Evolutionary conservation across 768 basidiomycete species (phyloP), one percentile per base, ranked within the genome.

Genomic region (Baorangia bicolor): DNA sequence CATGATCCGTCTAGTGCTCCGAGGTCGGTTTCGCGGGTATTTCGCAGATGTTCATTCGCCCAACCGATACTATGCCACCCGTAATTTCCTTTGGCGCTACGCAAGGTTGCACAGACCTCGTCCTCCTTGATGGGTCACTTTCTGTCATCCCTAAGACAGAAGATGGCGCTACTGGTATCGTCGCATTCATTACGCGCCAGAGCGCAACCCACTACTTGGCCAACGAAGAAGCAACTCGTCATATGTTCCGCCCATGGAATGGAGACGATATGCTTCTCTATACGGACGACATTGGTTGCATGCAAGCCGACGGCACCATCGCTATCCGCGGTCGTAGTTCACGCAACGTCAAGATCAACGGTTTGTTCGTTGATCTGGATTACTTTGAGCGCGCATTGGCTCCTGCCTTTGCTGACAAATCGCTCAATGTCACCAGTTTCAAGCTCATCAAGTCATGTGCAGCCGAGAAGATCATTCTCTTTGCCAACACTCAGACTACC

Each of bases 1-100:
- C 16, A 61, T 44, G 31, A 13, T 35, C 13, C 2, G 1, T 53
- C 14, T 52, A 67, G 66, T 70, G 69, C 48, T 70, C 67, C 30
- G 69, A 70, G 21, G 64, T 70, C 23, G 67, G 69, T 41, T 70
- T 68, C 31, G 69, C 69, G 10, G 69, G 67, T 16, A 61, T 70
- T 37, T 67, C 65, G 12, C 67, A 70, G 33, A 66, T 70, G 69
- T 68, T 70, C 31, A 34, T 69, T 49, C 61, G 51, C 27, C 69
- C 69, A 8, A 53, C 50, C 21, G 62, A 70, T 40, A 47, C 56
- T 2, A 68, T 69, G 27, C 66, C 69, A 1, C 61, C 69, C 11
- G 50, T 40, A 2, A 68, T 70, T 44, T 66, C 64, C 18, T 70
- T 70, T 39, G 63, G 62, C 0, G 48, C 68, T 20, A 69, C 69